phyloP scores from a whole-genome alignment of 148 eudicot genomes.

The Camellia lanceoleosa region DNA sequence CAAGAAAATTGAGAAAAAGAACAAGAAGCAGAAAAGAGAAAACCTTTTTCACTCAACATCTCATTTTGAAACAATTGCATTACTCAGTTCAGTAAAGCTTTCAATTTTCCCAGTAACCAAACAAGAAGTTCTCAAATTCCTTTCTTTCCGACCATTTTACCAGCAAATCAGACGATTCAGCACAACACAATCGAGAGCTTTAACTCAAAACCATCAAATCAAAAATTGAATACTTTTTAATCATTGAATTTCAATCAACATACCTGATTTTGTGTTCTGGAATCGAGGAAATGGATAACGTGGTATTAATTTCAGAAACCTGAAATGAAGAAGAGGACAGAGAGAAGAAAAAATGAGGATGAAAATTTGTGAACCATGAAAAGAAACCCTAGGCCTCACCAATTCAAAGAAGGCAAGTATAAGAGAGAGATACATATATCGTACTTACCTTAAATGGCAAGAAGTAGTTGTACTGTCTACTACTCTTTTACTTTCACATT shows the following conservation, averaged over 20 bases:
- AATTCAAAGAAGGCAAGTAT: not conserved
- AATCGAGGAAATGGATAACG: not conserved
- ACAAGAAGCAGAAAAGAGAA: not conserved
- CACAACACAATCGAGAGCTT: not conserved
- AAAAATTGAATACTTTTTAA: not conserved
- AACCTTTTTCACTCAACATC: not conserved
- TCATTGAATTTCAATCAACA: not conserved
- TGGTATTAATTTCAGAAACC: not conserved
- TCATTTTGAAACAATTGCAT: not conserved
- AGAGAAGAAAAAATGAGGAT: not conserved
- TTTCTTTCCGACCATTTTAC: not conserved
- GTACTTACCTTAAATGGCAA: conserved; percentile 30
- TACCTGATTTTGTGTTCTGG: not conserved
- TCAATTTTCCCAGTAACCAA: not conserved
- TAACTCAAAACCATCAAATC: not conserved
- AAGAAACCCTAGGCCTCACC: conserved; percentile 14
- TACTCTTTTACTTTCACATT: no score
- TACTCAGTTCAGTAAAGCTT: no score
- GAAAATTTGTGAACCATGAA: conserved; percentile 17
- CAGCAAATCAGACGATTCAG: not conserved
- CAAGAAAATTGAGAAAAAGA: not conserved
- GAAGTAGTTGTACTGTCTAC: not conserved
- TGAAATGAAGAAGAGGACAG: not conserved
- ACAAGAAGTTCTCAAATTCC: not conserved
- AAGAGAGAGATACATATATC: not conserved